A percentile compares a stretch with the other conserved stretches of the same genome.
Conservation (phyloP, 2,329 filamentous ascomycete genomes). For the Fusarium anguioides region DNA sequence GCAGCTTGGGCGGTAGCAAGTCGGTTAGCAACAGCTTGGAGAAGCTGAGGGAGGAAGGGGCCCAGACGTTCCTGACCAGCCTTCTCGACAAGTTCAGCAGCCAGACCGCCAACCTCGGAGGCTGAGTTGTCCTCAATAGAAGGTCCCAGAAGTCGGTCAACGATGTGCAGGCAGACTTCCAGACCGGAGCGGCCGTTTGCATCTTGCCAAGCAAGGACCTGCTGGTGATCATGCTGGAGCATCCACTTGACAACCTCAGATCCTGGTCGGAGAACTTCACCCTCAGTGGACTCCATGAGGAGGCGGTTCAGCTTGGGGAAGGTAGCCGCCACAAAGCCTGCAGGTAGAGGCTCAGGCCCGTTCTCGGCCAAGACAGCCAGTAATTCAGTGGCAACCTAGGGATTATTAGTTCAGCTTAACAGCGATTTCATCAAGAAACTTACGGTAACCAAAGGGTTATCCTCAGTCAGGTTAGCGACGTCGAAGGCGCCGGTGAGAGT, state of each 20-base stretch:
- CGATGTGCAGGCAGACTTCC: slow-evolving; percentile 89
- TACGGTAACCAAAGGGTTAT: slow-evolving; percentile 83
- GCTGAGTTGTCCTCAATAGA: slow-evolving; percentile 91
- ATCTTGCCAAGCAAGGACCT: slow-evolving; percentile 89
- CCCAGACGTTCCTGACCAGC: slow-evolving; percentile 91
- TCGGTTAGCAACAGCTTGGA: slow-evolving; percentile 88
- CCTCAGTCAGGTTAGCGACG: slow-evolving; percentile 84
- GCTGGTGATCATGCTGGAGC: slow-evolving; percentile 87
- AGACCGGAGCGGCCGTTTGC: slow-evolving; percentile 82
- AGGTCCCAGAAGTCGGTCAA: slow-evolving; percentile 88
- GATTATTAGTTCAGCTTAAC: slow-evolving; percentile 32
- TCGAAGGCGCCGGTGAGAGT: slow-evolving; percentile 91
- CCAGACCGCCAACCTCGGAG: slow-evolving; percentile 94
- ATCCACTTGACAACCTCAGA: slow-evolving; percentile 90
- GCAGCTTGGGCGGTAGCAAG: slow-evolving; percentile 85
- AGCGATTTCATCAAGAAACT: slow-evolving; percentile 39
- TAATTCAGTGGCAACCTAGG: slow-evolving; percentile 81
- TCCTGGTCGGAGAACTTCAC: slow-evolving; percentile 86
- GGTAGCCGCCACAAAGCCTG: slow-evolving; percentile 84
- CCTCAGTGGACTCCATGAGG: slow-evolving; percentile 85
- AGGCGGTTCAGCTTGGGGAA: slow-evolving; percentile 89
- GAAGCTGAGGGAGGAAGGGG: slow-evolving; percentile 86
- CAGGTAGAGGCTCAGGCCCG: slow-evolving; percentile 84
- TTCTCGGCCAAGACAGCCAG: slow-evolving; percentile 84
- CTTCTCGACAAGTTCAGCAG: slow-evolving; percentile 94